phyloP scores from a whole-genome alignment of 345 rosid species.

The Pelargonium nanum region DNA sequence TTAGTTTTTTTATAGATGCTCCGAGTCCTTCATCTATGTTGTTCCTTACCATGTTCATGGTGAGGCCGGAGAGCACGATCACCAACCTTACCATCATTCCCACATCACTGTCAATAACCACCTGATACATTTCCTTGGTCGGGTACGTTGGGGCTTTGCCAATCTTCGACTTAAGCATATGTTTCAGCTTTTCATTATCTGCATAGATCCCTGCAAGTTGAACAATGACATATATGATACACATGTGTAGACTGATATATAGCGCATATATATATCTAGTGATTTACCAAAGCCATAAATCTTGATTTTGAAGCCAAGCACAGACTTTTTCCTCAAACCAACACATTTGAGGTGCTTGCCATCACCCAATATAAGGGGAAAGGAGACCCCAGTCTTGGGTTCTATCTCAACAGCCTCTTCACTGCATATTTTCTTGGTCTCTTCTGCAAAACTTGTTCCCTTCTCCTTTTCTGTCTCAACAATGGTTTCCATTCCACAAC shows the following conservation, averaged over 20 bases:
- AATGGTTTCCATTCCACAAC: neutral
- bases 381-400: slow-evolving; percentile 36
- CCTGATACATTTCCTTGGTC: slow-evolving; percentile 29
- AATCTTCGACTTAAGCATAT: slow-evolving; percentile 23
- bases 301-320: slow-evolving; percentile 38
- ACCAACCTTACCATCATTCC: slow-evolving; percentile 28
- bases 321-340: slow-evolving; percentile 36
- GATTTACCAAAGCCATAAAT: slow-evolving; percentile 30
- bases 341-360: slow-evolving; percentile 31
- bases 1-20: slow-evolving; percentile 31
- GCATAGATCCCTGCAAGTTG: slow-evolving; percentile 30
- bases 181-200: slow-evolving; percentile 33
- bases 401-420: slow-evolving; percentile 33
- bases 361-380: slow-evolving; percentile 36
- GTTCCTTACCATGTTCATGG: slow-evolving; percentile 34
- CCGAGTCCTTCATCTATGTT: slow-evolving; percentile 32
- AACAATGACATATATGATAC: neutral
- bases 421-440: too few relatives aligned
- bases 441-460: too few relatives aligned
- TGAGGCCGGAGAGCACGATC: slow-evolving; percentile 32
- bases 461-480: too few relatives aligned
- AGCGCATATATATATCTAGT: neutral
- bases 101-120: slow-evolving; percentile 33
- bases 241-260: neutral
- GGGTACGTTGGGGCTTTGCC: slow-evolving; percentile 29